Conservation (phyloP, 1,284 basidiomycete genomes). For the Fistulina hepatica region DNA sequence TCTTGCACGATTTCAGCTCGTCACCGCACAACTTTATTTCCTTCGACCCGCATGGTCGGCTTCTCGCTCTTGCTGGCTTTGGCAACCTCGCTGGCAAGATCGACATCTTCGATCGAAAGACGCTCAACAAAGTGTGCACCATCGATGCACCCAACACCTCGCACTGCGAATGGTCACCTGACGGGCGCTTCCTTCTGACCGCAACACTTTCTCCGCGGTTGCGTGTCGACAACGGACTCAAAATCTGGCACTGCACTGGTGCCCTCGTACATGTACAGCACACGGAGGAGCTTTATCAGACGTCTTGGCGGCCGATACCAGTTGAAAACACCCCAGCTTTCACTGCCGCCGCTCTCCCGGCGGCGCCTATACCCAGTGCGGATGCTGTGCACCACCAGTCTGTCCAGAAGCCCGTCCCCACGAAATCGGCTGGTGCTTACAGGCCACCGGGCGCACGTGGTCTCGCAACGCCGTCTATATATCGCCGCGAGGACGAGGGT, state of each 20-base stretch:
- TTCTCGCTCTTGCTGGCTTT: slow-evolving; percentile 87
- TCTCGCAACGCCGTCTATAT: slow-evolving; percentile 72
- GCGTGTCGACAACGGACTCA: slow-evolving; percentile 94
- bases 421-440: slow-evolving; percentile 74
- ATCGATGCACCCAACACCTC: slow-evolving; percentile 93
- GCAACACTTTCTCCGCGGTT: slow-evolving; percentile 90
- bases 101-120: slow-evolving; percentile 85
- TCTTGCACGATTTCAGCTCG: slow-evolving; percentile 84
- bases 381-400: slow-evolving; percentile 30
- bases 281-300: slow-evolving; percentile 82
- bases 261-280: slow-evolving; percentile 71
- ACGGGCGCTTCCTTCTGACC: slow-evolving; percentile 87
- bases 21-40: slow-evolving; percentile 86
- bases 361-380: slow-evolving; percentile 60
- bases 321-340: slow-evolving; percentile 62
- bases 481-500: slow-evolving; percentile 82
- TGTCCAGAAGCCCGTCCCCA: slow-evolving; percentile 33
- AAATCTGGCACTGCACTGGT: slow-evolving; percentile 91
- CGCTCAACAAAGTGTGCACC: slow-evolving; percentile 72
- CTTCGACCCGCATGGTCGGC: slow-evolving; percentile 90
- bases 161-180: slow-evolving; percentile 91
- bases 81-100: slow-evolving; percentile 93
- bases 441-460: slow-evolving; percentile 90
- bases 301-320: slow-evolving; percentile 71
- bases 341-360: slow-evolving; percentile 53